A percentile compares a stretch with the other conserved stretches of the same genome.
Evolutionary conservation across 257 asterid genomes (phyloP).

Genomic region (Nicotiana undulata): DNA sequence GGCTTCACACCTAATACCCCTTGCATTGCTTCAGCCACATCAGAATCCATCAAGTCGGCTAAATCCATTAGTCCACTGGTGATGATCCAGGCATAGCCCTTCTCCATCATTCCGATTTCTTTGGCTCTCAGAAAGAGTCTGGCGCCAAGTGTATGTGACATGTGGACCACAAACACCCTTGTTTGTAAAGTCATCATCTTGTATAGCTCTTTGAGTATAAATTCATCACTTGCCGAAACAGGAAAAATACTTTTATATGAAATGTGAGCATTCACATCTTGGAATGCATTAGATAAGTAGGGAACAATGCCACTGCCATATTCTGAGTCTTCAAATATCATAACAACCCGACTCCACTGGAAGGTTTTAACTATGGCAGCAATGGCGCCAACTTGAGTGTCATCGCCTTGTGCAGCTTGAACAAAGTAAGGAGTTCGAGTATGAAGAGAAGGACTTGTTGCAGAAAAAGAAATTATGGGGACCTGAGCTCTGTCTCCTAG

Average conservation of each 20-base stretch:
- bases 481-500: constrained; percentile 14
- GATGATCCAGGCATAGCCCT: constrained; percentile 43
- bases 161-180: constrained; percentile 34
- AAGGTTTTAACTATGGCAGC: constrained; percentile 33
- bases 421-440: constrained; percentile 12
- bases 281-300: constrained; percentile 30
- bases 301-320: constrained; percentile 42
- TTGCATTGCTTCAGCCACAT: constrained; percentile 29
- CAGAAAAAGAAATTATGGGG: constrained; percentile 22
- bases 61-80: constrained; percentile 24
- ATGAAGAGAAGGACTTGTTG: constrained; percentile 18
- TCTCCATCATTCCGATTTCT: constrained; percentile 35
- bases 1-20: constrained; percentile 50
- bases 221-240: constrained; percentile 27
- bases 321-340: constrained; percentile 35
- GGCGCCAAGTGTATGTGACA: constrained; percentile 16
- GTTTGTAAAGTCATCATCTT: constrained; percentile 42
- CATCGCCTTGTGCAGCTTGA: constrained; percentile 13
- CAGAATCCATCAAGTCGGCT: constrained; percentile 12
- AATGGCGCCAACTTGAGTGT: constrained; percentile 38
- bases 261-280: constrained; percentile 26
- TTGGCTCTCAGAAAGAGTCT: constrained; percentile 21
- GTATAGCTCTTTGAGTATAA: constrained; percentile 22
- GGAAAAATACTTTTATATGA: constrained; percentile 34
- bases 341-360: constrained; percentile 32